These are phyloP conservation scores for Corylus heterophylla DNA, from an alignment of 306 rosid species.

Conservation along the genomic window DNA sequence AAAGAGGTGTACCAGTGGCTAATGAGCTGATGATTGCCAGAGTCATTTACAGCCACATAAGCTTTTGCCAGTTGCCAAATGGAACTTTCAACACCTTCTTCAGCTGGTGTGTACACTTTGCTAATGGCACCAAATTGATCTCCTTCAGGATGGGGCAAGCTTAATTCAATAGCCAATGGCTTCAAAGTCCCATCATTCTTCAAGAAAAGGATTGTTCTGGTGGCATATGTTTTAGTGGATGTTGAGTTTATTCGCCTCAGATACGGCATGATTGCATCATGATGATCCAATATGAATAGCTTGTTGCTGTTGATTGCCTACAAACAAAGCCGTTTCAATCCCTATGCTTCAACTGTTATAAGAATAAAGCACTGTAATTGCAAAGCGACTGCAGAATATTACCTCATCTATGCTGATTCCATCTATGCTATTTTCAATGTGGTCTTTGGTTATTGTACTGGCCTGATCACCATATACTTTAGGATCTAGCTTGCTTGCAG, in stretches of 20 bases:
- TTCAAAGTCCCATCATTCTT: slow-evolving; percentile 62
- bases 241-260: slow-evolving; percentile 65
- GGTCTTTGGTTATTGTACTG: slow-evolving; percentile 53
- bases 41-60: slow-evolving; percentile 66
- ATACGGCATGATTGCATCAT: slow-evolving; percentile 70
- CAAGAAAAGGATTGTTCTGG: slow-evolving; percentile 70
- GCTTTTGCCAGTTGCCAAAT: slow-evolving; percentile 87
- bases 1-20: slow-evolving; percentile 65
- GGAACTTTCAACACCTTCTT: slow-evolving; percentile 53
- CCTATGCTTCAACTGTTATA: not conserved
- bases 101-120: slow-evolving; percentile 53
- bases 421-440: slow-evolving; percentile 51
- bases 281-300: slow-evolving; percentile 73
- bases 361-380: not conserved
- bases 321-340: slow-evolving; percentile 19
- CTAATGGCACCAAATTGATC: slow-evolving; percentile 60
- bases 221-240: slow-evolving; percentile 62
- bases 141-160: slow-evolving; percentile 63
- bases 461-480: slow-evolving; percentile 64
- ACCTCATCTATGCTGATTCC: slow-evolving; percentile 68
- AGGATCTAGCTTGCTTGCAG: slow-evolving; percentile 61
- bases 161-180: slow-evolving; percentile 80
- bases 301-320: slow-evolving; percentile 60
- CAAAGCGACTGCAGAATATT: slow-evolving; percentile 10
- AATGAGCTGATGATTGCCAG: slow-evolving; percentile 73